A percentile compares a stretch with the other conserved stretches of the same genome.
Conservation (phyloP, 2,329 filamentous ascomycete species). For the Orbilia javanica region DNA sequence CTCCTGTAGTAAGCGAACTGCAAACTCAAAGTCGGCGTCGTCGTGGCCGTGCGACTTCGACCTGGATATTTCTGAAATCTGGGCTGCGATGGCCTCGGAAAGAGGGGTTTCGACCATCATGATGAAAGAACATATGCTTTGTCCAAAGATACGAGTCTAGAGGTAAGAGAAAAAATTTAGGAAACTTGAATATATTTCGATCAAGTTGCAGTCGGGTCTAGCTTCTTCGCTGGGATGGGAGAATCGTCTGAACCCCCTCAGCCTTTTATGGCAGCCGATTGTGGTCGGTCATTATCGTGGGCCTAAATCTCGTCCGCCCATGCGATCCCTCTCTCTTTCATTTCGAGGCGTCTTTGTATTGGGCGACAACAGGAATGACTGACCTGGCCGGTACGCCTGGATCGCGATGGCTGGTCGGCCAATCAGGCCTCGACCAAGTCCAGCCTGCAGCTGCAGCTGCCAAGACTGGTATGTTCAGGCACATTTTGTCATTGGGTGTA, state of each 20-base stretch:
- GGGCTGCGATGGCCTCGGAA: slow-evolving; percentile 48
- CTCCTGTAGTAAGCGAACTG: slow-evolving; percentile 44
- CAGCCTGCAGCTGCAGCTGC: slow-evolving; percentile 29
- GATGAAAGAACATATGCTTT: not conserved
- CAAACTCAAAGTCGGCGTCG: slow-evolving; percentile 46
- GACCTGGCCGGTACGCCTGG: slow-evolving; percentile 39
- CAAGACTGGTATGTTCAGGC: slow-evolving; percentile 32
- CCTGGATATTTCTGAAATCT: slow-evolving; percentile 43
- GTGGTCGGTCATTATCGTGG: not conserved
- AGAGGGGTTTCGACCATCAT: slow-evolving; percentile 46
- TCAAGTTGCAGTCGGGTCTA: not conserved
- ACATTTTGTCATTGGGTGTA: slow-evolving; percentile 25
- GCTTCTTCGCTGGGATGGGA: slow-evolving; percentile 2
- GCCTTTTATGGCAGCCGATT: slow-evolving; percentile 27
- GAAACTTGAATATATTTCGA: not conserved
- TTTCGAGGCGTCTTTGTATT: slow-evolving; percentile 38
- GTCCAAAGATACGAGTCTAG: not conserved
- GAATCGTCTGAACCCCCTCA: slow-evolving; percentile 6
- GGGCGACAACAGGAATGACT: slow-evolving; percentile 30
- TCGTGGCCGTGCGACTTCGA: not conserved
- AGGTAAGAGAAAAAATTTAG: not conserved
- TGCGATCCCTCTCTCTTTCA: slow-evolving; percentile 16
- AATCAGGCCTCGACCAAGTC: slow-evolving; percentile 34
- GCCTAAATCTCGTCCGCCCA: not conserved
- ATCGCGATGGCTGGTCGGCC: slow-evolving; percentile 26